phyloP scores from a whole-genome alignment of 768 basidiomycete species.

The Mycena latifolia region DNA sequence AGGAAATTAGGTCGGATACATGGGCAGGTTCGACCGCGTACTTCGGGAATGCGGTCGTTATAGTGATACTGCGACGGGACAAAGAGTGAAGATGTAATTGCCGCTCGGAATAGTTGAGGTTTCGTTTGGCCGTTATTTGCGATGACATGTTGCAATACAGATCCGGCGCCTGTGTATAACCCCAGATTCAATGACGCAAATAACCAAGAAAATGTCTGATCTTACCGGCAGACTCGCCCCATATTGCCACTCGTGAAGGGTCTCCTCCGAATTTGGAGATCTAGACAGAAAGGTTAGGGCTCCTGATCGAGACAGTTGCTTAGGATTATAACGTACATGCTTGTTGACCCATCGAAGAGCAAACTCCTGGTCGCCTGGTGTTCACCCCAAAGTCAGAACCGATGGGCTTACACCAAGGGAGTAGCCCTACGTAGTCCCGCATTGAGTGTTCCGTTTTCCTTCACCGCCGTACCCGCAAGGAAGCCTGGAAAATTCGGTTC shows the following conservation, averaged over 20 bases:
- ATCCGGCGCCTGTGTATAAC: slow-evolving; percentile 44
- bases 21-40: too few species aligned
- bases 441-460: slow-evolving; percentile 42
- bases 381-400: not conserved
- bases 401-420: not conserved
- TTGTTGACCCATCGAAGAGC: slow-evolving; percentile 47
- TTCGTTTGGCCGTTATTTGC: slow-evolving; percentile 46
- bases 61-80: too few species aligned
- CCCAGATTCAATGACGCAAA: too few species aligned
- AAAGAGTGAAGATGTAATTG: too few species aligned
- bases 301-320: too few species aligned
- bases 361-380: slow-evolving; percentile 43
- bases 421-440: slow-evolving; percentile 40
- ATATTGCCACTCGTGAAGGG: slow-evolving; percentile 39
- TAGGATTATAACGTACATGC: slow-evolving; percentile 31
- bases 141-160: slow-evolving; percentile 50
- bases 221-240: slow-evolving; percentile 43
- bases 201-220: too few species aligned
- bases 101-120: too few species aligned
- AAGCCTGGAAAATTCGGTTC: slow-evolving; percentile 37
- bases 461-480: slow-evolving; percentile 42
- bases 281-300: too few species aligned
- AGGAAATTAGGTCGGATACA: too few species aligned
- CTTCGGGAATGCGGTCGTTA: too few species aligned
- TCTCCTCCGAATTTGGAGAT: too few species aligned